Base-by-base conservation (phyloP, 2,329 filamentous ascomycete genomes). In the Apiospora koreana region DNA sequence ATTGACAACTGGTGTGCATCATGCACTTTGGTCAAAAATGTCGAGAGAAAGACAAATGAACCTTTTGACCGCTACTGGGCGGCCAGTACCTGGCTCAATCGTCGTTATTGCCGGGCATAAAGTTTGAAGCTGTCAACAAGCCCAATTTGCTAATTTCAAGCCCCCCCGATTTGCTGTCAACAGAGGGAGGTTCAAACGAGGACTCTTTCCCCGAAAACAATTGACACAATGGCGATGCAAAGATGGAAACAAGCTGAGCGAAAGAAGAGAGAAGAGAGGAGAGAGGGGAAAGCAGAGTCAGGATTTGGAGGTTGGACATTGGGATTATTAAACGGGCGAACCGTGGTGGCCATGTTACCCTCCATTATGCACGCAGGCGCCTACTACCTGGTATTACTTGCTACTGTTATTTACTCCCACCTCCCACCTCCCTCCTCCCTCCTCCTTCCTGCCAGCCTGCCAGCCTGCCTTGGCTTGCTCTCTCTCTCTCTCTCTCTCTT, bases 301-400 rank as follows among this genome's bases (percentile, higher is more conserved):
- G 31, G 31, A 62, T 12, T 62, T 62, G 54, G 54, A 38, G 54
- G 54, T 62, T n/a, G 54, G 54, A 38, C 28, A n/a, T 38, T 62
- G 54, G 10, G 54, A 62, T 62, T n/a, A 23, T 62, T 62, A 35
- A 62, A n/a, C 18, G 21, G 43, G 43, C 31, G 31, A 62, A 38
- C 54, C 54, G 18, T 38, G 43, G 43, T 46, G 31, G 54, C 54
- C 54, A 62, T 62, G 54, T 62, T 62, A 62, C 54, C 54, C 38
- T 62, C n/a, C 54, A 62, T 35, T 21, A 62, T 62, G 54, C 54
- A 62, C 21, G 54, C 54, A 62, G 54, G 31, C 54, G 28, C 31
- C 54, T 54, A 14, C 46, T 43, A 43, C 41, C n/a, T n/a, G n/a
- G 14, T 43, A 43, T 43, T 43, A 16, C 12, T 41, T 43, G 41